Conservation (phyloP, 805 yeast species). For the Candida pseudofarinosa region DNA sequence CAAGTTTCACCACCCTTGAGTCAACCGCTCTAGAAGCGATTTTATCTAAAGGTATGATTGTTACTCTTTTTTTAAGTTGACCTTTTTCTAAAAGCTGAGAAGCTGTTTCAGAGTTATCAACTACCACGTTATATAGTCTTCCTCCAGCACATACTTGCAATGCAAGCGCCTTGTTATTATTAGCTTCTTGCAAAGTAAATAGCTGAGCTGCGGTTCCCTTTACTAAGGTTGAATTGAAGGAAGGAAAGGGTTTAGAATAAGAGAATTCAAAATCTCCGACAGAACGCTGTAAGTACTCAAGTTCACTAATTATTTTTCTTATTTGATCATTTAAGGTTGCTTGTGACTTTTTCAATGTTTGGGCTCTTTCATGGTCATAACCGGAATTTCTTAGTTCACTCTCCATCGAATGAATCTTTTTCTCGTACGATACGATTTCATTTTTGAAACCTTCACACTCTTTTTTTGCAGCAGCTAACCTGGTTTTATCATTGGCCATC, state of each 20-base stretch:
- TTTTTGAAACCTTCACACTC: conserved; percentile 41
- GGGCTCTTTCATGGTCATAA: conserved; percentile 45
- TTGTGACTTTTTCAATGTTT: conserved; percentile 46
- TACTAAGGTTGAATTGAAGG: conserved; percentile 60
- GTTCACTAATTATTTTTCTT: conserved; percentile 40
- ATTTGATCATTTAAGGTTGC: conserved; percentile 39
- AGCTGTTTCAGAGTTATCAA: conserved; percentile 84
- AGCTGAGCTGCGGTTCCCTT: conserved; percentile 89
- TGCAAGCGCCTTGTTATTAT: conserved; percentile 67
- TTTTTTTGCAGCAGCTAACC: conserved; percentile 48
- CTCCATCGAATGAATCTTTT: conserved; percentile 35
- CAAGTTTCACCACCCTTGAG: conserved; percentile 50
- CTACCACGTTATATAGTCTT: conserved; percentile 82
- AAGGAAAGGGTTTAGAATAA: conserved; percentile 59
- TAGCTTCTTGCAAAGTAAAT: conserved; percentile 56
- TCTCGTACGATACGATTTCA: conserved; percentile 42
- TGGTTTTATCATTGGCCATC: conserved; percentile 43
- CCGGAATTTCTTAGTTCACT: conserved; percentile 48
- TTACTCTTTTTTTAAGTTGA: conserved; percentile 72
- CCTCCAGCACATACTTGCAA: conserved; percentile 95
- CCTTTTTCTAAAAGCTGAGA: conserved; percentile 77
- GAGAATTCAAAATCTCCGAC: conserved; percentile 74
- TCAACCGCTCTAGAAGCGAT: conserved; percentile 61
- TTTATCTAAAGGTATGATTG: conserved; percentile 88
- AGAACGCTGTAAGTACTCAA: conserved; percentile 55